A percentile compares a stretch with the other conserved stretches of the same genome.
Evolutionary conservation across 2,329 filamentous ascomycete species (phyloP).

Genomic region (Xylariaceae sp.): DNA sequence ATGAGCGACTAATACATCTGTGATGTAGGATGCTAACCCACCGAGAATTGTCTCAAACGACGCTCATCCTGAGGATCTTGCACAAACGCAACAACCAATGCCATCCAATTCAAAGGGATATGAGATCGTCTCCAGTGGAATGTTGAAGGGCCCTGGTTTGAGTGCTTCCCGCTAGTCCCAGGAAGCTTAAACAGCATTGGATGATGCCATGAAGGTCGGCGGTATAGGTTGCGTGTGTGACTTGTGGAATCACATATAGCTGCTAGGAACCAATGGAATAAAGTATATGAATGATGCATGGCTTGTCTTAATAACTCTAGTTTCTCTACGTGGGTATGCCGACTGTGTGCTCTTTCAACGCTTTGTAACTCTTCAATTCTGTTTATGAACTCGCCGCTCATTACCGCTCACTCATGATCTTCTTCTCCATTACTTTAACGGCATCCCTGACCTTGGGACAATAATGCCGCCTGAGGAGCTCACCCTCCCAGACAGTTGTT

Average conservation of each 20-base stretch:
- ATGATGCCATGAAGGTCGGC: too few species aligned
- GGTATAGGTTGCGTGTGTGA: too few species aligned
- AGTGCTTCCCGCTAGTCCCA: slow-evolving; percentile 3
- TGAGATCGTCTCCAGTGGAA: background rate
- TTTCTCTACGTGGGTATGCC: slow-evolving; percentile 3
- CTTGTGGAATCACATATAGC: too few species aligned
- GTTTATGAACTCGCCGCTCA: background rate
- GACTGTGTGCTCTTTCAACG: too few species aligned
- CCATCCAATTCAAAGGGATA: background rate
- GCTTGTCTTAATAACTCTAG: too few species aligned
- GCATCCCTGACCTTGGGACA: slow-evolving; percentile 80
- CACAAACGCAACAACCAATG: too few species aligned
- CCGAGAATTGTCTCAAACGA: too few species aligned
- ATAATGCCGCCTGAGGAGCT: slow-evolving; percentile 78
- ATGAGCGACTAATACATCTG: too few species aligned
- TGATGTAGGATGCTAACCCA: too few species aligned
- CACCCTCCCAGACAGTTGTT: slow-evolving; percentile 87
- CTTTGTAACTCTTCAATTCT: background rate
- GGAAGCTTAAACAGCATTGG: slow-evolving; percentile 7
- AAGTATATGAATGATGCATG: too few species aligned
- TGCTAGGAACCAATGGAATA: background rate
- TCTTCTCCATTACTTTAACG: slow-evolving; percentile 63
- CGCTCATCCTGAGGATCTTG: too few species aligned
- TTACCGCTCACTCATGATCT: slow-evolving; percentile 42
- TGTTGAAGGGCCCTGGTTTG: slow-evolving; percentile 3